Evolutionary conservation across 805 yeast species (phyloP), one percentile per base, ranked within the genome.

Genomic region (Candida tallmaniae): DNA sequence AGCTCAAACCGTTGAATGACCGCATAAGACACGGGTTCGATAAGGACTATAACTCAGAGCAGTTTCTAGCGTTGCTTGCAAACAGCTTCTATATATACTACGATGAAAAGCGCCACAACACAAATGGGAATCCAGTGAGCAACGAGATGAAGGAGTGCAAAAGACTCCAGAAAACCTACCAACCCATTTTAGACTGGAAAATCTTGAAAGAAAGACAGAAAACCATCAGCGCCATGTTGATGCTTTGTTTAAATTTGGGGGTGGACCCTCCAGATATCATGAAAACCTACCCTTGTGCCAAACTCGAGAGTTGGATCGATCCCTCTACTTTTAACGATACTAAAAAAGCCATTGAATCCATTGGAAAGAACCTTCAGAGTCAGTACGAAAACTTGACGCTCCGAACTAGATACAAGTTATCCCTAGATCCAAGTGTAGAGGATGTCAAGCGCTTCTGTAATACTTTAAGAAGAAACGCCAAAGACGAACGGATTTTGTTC

Each of bases 241-340:
- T 93, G 32, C 64, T 93, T 31, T 93, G 98, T 57, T 65, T 93
- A 24, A 93, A 93, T 52, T 60, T 90, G 17, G 97, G 97, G 6
- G 96, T 93, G 2, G 97, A 90, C 47, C 98, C 98, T 2, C 98
- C 98, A 1, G 98, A 93, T 58, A 78, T 89, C 18, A 78, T 85
- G 53, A 86, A 88, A 54, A 87, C 97, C 0, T 87, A 84, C 42
- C 97, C 96, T 1, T 84, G 94, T 49, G 96, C 98, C 1, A 78
- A 81, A 45, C 61, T 80, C 26, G 98, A 93, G 64, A 83, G 97
- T 1, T 90, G 96, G 87, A 78, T 89, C 8, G 96, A 93, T 54
- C 97, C 97, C 0, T 63, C 83, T 16, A 69, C 78, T 6, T 81
- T 78, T 47, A 74, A 80, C 22, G 97, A 89, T 52, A 78, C 94